Evolutionary conservation across 257 asterid species (phyloP).

Genomic region (Orobanche coerulescens): DNA sequence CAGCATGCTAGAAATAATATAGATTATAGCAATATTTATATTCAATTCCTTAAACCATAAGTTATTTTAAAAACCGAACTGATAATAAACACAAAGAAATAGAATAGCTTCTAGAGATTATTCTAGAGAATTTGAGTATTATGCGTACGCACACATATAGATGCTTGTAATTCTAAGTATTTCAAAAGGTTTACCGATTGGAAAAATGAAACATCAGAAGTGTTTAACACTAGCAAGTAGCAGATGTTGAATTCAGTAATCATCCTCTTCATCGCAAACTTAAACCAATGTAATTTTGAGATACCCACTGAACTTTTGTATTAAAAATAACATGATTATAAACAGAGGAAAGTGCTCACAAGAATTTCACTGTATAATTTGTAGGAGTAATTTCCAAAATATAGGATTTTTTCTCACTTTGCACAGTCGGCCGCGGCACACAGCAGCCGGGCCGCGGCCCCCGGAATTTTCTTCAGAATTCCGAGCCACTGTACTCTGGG

Average conservation of each 20-base stretch:
- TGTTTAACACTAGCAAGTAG: conserved; percentile 3
- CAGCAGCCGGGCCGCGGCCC: too few relatives aligned
- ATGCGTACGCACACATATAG: background rate
- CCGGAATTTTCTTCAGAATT: too few relatives aligned
- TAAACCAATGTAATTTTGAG: background rate
- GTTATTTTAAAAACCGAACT: background rate
- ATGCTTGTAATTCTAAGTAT: background rate
- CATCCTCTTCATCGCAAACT: background rate
- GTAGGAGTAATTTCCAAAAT: too few relatives aligned
- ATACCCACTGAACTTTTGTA: background rate
- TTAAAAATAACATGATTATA: background rate
- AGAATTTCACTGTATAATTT: background rate
- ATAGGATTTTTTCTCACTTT: too few relatives aligned
- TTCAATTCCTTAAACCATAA: background rate
- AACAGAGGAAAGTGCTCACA: background rate
- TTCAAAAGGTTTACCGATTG: conserved; percentile 10
- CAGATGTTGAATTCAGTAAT: background rate
- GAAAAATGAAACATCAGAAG: background rate
- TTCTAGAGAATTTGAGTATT: background rate
- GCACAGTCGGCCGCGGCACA: too few relatives aligned
- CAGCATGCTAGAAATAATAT: conserved; percentile 5
- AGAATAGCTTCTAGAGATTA: background rate
- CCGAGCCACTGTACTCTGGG: too few relatives aligned
- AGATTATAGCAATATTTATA: background rate
- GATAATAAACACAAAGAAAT: background rate